phyloP scores from a whole-genome alignment of 768 basidiomycete species.

The Phlegmacium glaucopus region DNA sequence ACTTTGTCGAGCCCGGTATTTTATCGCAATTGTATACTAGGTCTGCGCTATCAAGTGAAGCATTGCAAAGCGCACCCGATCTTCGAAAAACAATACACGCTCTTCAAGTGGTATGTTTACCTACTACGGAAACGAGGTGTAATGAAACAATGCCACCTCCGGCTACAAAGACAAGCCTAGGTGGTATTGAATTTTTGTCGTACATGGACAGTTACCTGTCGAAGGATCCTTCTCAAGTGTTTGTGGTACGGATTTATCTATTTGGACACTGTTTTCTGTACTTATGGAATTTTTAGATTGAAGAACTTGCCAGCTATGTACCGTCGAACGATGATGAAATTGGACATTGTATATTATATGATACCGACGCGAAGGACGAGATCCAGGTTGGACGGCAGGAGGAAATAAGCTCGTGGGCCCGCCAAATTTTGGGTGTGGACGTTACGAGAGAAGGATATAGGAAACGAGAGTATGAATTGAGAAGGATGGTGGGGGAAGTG shows the following conservation, averaged over 20 bases:
- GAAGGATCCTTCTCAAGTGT: slow-evolving; percentile 27
- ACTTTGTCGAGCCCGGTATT: slow-evolving; percentile 36
- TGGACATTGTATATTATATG: slow-evolving; percentile 44
- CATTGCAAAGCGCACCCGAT: slow-evolving; percentile 36
- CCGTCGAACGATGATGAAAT: slow-evolving; percentile 52
- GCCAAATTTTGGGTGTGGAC: slow-evolving; percentile 29
- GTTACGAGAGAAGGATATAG: slow-evolving; percentile 4
- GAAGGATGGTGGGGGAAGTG: slow-evolving; percentile 42
- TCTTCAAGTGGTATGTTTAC: slow-evolving; percentile 51
- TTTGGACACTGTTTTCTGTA: background rate
- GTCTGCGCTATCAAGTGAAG: slow-evolving; percentile 19
- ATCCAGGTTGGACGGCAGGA: slow-evolving; percentile 37
- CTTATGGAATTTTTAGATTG: slow-evolving; percentile 17
- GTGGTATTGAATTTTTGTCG: slow-evolving; percentile 31
- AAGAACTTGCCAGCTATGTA: slow-evolving; percentile 30
- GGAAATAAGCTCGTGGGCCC: slow-evolving; percentile 47
- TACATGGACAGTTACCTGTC: slow-evolving; percentile 51
- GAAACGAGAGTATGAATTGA: background rate
- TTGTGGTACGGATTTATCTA: slow-evolving; percentile 36
- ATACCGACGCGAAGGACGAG: slow-evolving; percentile 22
- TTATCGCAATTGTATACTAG: slow-evolving; percentile 41
- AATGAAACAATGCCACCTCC: no score
- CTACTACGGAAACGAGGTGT: no score
- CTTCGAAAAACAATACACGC: slow-evolving; percentile 61
- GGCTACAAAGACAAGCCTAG: background rate